Base-by-base conservation (phyloP, 805 yeast genomes). In the Candida wancherniae region DNA sequence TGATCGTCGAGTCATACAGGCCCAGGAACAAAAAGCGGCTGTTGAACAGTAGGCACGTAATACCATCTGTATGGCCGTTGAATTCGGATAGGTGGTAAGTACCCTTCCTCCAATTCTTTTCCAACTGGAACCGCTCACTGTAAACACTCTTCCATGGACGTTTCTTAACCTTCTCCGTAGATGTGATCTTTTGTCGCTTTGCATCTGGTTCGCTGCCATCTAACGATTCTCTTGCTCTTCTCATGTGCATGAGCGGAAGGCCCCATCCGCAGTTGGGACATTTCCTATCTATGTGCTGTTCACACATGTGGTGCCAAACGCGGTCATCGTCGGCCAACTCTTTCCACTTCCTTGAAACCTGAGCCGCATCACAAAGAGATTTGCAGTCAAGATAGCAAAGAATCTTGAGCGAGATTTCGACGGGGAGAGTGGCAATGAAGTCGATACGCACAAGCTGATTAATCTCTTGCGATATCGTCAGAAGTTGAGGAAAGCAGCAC, bases 221-320 rank as follows among this genome's bases (percentile, higher is more conserved):
- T 10, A 28, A 30, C 44, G 55, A 60, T 48, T 76, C 76, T 39
- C 83, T 58, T 2, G 80, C 81, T 33, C 82, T 68, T 53, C 80
- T 83, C 77, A 87, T 85, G 50, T 87, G 95, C 76, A 92, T 74
- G 37, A 92, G 63, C 3, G 98, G 98, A 42, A 92, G 68, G 4
- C 98, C 98, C 98, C 98, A 92, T 10, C 98, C 98, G 62, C 98
- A 92, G 51, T 85, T 85, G 22, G 96, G 95, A 62, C 98, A 92
- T 57, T 92, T 92, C 38, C 94, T 72, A 60, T 92, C 98, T 33
- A 92, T 92, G 57, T 92, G 98, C 60, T 92, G 98, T 54, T 87
- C 95, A 53, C 98, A 92, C 87, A 92, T 81, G 45, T 90, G 88
- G 54, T 90, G 92, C 98, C 98, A 92, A 3, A 92, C 97, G 29